phyloP scores from a whole-genome alignment of 495 filamentous ascomycete species.

The Penicillium roqueforti region DNA sequence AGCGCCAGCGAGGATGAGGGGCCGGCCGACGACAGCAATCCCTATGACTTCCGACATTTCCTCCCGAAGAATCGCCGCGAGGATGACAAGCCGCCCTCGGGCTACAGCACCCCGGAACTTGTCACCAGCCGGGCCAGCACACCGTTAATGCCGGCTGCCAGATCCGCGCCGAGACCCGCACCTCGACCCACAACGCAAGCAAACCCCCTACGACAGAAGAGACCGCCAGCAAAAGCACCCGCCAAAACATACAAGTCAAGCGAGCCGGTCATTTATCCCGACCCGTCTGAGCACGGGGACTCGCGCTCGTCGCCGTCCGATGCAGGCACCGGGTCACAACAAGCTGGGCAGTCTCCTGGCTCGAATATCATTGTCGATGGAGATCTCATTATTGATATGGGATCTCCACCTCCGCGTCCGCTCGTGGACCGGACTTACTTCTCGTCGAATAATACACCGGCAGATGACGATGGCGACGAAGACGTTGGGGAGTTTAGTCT shows the following conservation, averaged over 20 bases:
- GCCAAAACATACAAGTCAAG: slow-evolving; percentile 15
- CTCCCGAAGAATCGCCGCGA: slow-evolving; percentile 39
- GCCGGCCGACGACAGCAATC: slow-evolving; percentile 49
- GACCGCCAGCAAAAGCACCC: slow-evolving; percentile 18
- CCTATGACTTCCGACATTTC: slow-evolving; percentile 58
- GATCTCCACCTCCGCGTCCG: slow-evolving; percentile 39
- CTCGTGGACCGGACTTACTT: slow-evolving; percentile 43
- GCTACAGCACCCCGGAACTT: slow-evolving; percentile 39
- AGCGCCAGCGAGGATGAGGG: slow-evolving; percentile 41
- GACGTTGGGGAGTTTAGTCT: slow-evolving; percentile 41
- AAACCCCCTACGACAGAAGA: slow-evolving; percentile 36
- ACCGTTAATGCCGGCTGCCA: slow-evolving; percentile 27
- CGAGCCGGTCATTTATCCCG: slow-evolving; percentile 11
- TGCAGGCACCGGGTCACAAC: slow-evolving; percentile 35
- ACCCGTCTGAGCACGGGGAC: slow-evolving; percentile 21
- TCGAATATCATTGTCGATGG: slow-evolving; percentile 48
- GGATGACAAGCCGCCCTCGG: slow-evolving; percentile 34
- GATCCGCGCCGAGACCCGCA: slow-evolving; percentile 28
- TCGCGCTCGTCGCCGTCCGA: slow-evolving; percentile 31
- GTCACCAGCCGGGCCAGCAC: slow-evolving; percentile 34
- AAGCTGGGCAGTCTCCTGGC: slow-evolving; percentile 34
- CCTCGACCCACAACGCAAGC: slow-evolving; percentile 32
- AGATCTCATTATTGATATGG: slow-evolving; percentile 50
- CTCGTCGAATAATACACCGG: slow-evolving; percentile 39
- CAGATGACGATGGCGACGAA: slow-evolving; percentile 34